phyloP scores from a whole-genome alignment of 805 yeast genomes.

The Lipomyces sp. region DNA sequence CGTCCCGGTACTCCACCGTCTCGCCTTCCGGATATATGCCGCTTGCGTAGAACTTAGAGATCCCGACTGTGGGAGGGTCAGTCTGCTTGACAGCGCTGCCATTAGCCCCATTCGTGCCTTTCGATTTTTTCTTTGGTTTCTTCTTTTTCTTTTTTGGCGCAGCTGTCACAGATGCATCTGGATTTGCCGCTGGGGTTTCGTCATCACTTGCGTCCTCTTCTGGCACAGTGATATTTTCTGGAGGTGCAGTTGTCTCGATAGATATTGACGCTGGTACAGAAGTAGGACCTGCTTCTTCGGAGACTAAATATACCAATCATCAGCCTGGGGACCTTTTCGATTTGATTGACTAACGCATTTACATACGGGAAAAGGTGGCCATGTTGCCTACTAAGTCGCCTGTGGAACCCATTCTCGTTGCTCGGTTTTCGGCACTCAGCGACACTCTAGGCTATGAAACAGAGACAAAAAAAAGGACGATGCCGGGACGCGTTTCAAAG shows the following conservation, averaged over 20 bases:
- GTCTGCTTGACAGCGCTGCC: constrained; percentile 51
- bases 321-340: neutral
- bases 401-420: neutral
- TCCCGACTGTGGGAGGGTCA: constrained; percentile 60
- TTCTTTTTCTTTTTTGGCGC: constrained; percentile 61
- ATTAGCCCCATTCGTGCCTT: constrained; percentile 14
- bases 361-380: neutral
- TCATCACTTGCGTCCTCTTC: constrained; percentile 42
- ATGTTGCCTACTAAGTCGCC: neutral
- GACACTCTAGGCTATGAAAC: neutral
- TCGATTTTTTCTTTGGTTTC: constrained; percentile 52
- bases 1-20: constrained; percentile 76
- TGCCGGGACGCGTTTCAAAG: neutral
- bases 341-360: neutral
- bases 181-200: constrained; percentile 40
- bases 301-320: neutral
- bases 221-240: neutral
- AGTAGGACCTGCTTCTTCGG: neutral
- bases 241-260: neutral
- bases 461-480: neutral
- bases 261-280: neutral
- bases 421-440: neutral
- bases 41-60: constrained; percentile 70
- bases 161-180: constrained; percentile 43
- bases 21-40: constrained; percentile 85